Percentiles rank a stretch among this genome's conserved stretches.
phyloP scores from a whole-genome alignment of 2,329 filamentous ascomycete species.

The Colletotrichum sp. region DNA sequence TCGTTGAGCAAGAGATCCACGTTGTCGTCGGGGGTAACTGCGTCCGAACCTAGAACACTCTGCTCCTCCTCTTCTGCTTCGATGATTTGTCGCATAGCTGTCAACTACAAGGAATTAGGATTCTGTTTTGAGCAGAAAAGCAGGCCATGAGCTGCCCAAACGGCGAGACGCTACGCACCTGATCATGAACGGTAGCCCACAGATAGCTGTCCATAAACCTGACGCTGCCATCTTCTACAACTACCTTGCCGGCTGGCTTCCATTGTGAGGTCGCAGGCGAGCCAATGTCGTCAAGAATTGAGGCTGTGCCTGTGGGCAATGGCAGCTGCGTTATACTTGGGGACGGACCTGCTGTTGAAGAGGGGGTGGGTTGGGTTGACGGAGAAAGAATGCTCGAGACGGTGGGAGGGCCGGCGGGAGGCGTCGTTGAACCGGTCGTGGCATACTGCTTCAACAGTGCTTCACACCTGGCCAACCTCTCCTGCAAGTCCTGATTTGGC shows the following conservation, averaged over 20 bases:
- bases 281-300: constrained; percentile 27
- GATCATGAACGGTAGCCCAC: constrained; percentile 59
- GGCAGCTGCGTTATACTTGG: constrained; percentile 20
- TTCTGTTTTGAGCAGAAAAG: neutral
- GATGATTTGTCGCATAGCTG: constrained; percentile 64
- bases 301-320: constrained; percentile 21
- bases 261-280: constrained; percentile 33
- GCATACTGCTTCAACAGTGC: constrained; percentile 64
- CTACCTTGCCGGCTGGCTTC: constrained; percentile 56
- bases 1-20: constrained; percentile 55
- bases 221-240: constrained; percentile 59
- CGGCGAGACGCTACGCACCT: constrained; percentile 44
- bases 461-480: constrained; percentile 64
- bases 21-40: constrained; percentile 56
- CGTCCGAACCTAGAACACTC: constrained; percentile 53
- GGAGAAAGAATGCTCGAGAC: constrained; percentile 18
- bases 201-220: constrained; percentile 64
- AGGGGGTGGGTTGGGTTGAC: neutral
- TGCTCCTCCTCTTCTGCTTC: constrained; percentile 57
- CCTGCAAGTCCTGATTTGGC: constrained; percentile 67
- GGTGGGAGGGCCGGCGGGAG: constrained; percentile 26
- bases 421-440: constrained; percentile 27
- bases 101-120: constrained; percentile 43
- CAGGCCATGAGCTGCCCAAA: neutral
- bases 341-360: constrained; percentile 5